phyloP scores from a whole-genome alignment of 805 yeast genomes.

The Sugiyamaella qingdaonensis region DNA sequence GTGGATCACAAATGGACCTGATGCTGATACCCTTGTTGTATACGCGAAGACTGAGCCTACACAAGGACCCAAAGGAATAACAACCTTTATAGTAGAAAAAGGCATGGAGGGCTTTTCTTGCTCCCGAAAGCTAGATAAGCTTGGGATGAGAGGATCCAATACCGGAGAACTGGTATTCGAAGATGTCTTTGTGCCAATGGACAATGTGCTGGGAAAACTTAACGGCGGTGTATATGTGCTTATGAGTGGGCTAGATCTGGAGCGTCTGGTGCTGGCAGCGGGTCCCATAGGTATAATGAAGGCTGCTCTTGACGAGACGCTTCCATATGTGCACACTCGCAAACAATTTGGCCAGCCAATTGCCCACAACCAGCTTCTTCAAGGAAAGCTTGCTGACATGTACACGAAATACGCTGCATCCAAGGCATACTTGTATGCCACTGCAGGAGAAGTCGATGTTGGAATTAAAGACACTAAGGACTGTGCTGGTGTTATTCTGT shows the following conservation, averaged over 20 bases:
- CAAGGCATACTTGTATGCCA: constrained; percentile 27
- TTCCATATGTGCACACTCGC: constrained; percentile 31
- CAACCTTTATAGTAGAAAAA: constrained; percentile 31
- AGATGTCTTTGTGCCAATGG: constrained; percentile 31
- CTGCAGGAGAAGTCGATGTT: constrained; percentile 24
- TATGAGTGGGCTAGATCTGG: constrained; percentile 32
- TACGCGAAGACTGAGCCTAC: constrained; percentile 32
- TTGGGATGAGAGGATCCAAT: constrained; percentile 35
- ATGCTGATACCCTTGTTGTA: constrained; percentile 31
- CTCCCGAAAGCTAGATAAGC: constrained; percentile 31
- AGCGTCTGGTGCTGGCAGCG: constrained; percentile 31
- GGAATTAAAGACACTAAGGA: constrained; percentile 29
- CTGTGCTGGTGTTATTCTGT: constrained; percentile 32
- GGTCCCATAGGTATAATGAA: constrained; percentile 32
- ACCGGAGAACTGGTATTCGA: constrained; percentile 34
- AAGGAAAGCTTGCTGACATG: constrained; percentile 34
- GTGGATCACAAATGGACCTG: constrained; percentile 36
- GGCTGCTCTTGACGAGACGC: constrained; percentile 28
- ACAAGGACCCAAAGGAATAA: constrained; percentile 31
- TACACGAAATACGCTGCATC: constrained; percentile 32
- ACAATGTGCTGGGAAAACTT: constrained; percentile 29
- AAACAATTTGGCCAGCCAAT: constrained; percentile 32
- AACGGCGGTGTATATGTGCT: constrained; percentile 31
- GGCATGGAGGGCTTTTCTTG: constrained; percentile 29
- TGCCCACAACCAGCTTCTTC: constrained; percentile 31